Percentiles rank a stretch among this genome's conserved stretches.
Conservation (phyloP, 768 basidiomycete genomes). For the Pleurotus giganteus region DNA sequence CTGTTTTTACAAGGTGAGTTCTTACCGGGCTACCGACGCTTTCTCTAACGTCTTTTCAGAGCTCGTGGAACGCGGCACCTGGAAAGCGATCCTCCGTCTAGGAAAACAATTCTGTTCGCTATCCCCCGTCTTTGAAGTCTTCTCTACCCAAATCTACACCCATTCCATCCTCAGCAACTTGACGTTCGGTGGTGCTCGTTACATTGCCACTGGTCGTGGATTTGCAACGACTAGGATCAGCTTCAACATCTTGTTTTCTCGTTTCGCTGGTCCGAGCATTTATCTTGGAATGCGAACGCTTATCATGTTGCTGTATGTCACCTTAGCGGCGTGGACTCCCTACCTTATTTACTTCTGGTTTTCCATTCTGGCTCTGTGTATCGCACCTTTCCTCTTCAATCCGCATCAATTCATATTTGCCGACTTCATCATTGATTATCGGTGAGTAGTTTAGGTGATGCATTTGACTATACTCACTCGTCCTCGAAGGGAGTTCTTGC, state of each 20-base stretch:
- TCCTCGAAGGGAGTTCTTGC: conserved; percentile 81
- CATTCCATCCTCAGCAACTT: conserved; percentile 97
- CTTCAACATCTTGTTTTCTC: conserved; percentile 94
- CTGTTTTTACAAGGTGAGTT: conserved; percentile 88
- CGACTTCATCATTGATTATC: conserved; percentile 95
- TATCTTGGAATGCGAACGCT: conserved; percentile 95
- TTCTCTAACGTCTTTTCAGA: conserved; percentile 46
- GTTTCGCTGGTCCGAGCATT: conserved; percentile 97
- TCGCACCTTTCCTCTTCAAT: conserved; percentile 98
- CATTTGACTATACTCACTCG: conserved; percentile 6
- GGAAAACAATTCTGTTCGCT: conserved; percentile 93
- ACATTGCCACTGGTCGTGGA: conserved; percentile 98
- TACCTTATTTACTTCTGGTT: conserved; percentile 98
- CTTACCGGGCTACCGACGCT: neutral
- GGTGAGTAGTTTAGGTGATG: conserved; percentile 41
- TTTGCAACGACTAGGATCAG: conserved; percentile 95
- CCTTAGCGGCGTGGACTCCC: conserved; percentile 86
- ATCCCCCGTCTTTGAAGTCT: conserved; percentile 96
- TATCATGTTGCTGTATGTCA: conserved; percentile 91
- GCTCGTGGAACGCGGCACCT: conserved; percentile 92
- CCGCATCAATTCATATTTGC: conserved; percentile 99
- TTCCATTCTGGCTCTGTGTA: conserved; percentile 86
- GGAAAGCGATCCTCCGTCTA: conserved; percentile 86
- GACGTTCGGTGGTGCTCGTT: conserved; percentile 96
- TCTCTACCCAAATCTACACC: conserved; percentile 97